These are phyloP conservation scores for Limonium bicolor DNA, from an alignment of 148 eudicot genomes.

Conservation along the genomic window DNA sequence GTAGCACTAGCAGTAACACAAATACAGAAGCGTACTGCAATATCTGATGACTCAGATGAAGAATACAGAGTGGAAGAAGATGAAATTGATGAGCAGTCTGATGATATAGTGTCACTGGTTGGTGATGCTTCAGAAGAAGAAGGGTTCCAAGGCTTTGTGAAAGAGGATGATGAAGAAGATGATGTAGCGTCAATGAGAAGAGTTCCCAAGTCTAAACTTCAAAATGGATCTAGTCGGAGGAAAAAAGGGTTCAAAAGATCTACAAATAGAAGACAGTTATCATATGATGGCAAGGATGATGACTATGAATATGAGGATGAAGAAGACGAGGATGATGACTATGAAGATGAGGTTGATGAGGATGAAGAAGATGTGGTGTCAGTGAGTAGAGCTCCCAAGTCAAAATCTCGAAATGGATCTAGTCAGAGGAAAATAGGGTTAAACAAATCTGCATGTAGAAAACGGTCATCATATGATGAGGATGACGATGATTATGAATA, in stretches of 20 bases:
- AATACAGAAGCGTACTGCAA: constrained; percentile 15
- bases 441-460: constrained; percentile 24
- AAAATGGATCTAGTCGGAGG: constrained; percentile 1
- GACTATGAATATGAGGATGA: neutral
- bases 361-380: constrained; percentile 5
- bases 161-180: constrained; percentile 25
- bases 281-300: constrained; percentile 15
- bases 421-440: constrained; percentile 6
- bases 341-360: neutral
- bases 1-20: constrained; percentile 19
- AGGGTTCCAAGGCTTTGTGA: constrained; percentile 26
- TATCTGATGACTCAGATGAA: constrained; percentile 88
- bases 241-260: constrained; percentile 13
- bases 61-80: constrained; percentile 67
- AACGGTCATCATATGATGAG: constrained; percentile 16
- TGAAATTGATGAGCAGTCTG: constrained; percentile 52
- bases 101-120: constrained; percentile 50
- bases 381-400: constrained; percentile 6
- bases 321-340: constrained; percentile 25
- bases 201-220: neutral
- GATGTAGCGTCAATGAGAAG: constrained; percentile 14
- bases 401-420: constrained; percentile 3
- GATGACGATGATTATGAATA: constrained; percentile 6
- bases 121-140: constrained; percentile 69
- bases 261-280: constrained; percentile 24